Conservation (phyloP, 768 basidiomycete species). For the Termitomyces sp. region DNA sequence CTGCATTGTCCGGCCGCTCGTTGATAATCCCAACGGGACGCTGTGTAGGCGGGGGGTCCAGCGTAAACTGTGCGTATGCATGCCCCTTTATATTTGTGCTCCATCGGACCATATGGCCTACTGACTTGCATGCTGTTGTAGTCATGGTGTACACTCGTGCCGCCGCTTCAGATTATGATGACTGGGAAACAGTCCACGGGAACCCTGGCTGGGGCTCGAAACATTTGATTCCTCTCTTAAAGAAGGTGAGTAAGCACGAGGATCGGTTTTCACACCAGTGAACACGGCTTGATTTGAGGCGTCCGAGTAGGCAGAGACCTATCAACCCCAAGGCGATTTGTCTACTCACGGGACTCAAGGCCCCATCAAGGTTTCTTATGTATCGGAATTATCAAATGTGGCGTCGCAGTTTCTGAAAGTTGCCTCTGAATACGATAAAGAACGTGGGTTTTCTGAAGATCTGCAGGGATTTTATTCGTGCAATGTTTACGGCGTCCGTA, state of each 20-base stretch:
- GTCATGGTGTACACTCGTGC: constrained; percentile 54
- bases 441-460: constrained; percentile 39
- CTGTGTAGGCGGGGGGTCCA: constrained; percentile 57
- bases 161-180: constrained; percentile 58
- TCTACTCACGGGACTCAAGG: constrained; percentile 42
- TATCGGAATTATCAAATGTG: constrained; percentile 30
- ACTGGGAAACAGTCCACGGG: constrained; percentile 45
- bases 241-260: constrained; percentile 34
- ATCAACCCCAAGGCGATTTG: constrained; percentile 19
- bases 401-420: constrained; percentile 43
- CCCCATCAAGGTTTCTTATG: constrained; percentile 44
- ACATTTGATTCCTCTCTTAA: constrained; percentile 50
- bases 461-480: constrained; percentile 37
- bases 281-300: neutral
- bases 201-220: constrained; percentile 60
- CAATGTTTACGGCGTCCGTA: constrained; percentile 42
- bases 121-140: constrained; percentile 6
- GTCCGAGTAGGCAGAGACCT: constrained; percentile 32
- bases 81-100: no score
- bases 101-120: neutral
- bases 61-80: constrained; percentile 45
- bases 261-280: neutral
- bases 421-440: constrained; percentile 40
- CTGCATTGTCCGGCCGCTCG: constrained; percentile 35
- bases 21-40: constrained; percentile 38